These are phyloP conservation scores for Alopecurus myosuroides DNA, from an alignment of 176 grass and related monocot genomes.

Conservation along the genomic window DNA sequence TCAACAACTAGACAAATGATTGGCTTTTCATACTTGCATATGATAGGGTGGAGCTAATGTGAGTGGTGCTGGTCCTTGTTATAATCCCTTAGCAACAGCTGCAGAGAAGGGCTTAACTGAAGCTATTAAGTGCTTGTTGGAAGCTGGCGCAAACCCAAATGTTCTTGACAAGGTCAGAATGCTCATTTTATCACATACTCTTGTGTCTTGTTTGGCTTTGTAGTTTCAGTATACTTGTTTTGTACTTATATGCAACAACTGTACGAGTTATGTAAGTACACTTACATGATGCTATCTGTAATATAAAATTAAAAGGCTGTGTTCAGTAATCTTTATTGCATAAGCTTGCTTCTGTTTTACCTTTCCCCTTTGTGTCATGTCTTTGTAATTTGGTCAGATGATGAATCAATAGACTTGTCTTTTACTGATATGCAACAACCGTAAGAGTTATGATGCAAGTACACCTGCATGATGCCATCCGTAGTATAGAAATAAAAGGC, in stretches of 20 bases:
- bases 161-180: neutral
- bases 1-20: neutral
- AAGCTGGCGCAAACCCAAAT: slow-evolving; percentile 10
- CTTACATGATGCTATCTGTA: neutral
- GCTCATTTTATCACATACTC: neutral
- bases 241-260: neutral
- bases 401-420: neutral
- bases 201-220: neutral
- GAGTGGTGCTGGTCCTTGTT: neutral
- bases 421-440: neutral
- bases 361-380: neutral
- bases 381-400: neutral
- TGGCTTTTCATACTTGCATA: neutral
- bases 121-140: slow-evolving; percentile 4
- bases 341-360: neutral
- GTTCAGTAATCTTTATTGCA: neutral
- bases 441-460: neutral
- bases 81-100: neutral
- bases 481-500: neutral
- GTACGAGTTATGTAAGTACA: neutral
- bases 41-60: neutral
- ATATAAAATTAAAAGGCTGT: neutral
- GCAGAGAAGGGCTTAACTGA: neutral
- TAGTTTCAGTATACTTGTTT: neutral
- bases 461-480: neutral